These are phyloP conservation scores for Sarcodon sp. DNA, from an alignment of 768 basidiomycete genomes.

Conservation along the genomic window DNA sequence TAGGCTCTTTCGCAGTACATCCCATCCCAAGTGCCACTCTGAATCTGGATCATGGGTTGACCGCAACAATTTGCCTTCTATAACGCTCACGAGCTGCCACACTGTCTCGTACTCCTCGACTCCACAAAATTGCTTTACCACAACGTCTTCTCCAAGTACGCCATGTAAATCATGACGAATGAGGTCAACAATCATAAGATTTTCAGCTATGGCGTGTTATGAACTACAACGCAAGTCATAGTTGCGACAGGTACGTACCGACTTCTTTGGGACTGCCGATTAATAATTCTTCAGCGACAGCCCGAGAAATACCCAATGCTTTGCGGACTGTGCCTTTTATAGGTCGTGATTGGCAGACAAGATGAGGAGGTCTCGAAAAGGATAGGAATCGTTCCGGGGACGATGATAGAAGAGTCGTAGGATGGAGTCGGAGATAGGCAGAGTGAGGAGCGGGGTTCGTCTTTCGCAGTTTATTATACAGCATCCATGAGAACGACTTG, in stretches of 20 bases:
- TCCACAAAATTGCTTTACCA: conserved; percentile 72
- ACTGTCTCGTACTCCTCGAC: conserved; percentile 92
- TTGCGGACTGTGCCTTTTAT: conserved; percentile 90
- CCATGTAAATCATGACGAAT: conserved; percentile 87
- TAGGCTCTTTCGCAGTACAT: conserved; percentile 64
- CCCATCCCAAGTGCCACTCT: conserved; percentile 54
- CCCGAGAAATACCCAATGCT: conserved; percentile 46
- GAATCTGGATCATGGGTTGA: conserved; percentile 12
- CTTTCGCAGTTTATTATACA: conserved; percentile 57
- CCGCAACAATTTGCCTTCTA: conserved; percentile 50
- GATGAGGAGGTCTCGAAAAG: conserved; percentile 49
- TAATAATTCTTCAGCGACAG: conserved; percentile 50
- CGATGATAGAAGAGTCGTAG: conserved; percentile 69
- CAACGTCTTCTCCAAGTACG: conserved; percentile 70
- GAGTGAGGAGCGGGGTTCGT: conserved; percentile 86
- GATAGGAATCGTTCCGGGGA: conserved; percentile 90
- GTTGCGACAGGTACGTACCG: not conserved
- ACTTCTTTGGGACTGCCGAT: conserved; percentile 74
- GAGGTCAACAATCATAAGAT: conserved; percentile 96
- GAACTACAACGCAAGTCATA: not conserved
- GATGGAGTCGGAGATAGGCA: conserved; percentile 65
- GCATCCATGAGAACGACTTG: conserved; percentile 37
- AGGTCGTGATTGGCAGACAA: conserved; percentile 74
- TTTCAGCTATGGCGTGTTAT: conserved; percentile 47
- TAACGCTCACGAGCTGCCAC: conserved; percentile 91